Evolutionary conservation across 2,329 filamentous ascomycete species (phyloP).

Genomic region (Sporothrix brunneoviolacea): DNA sequence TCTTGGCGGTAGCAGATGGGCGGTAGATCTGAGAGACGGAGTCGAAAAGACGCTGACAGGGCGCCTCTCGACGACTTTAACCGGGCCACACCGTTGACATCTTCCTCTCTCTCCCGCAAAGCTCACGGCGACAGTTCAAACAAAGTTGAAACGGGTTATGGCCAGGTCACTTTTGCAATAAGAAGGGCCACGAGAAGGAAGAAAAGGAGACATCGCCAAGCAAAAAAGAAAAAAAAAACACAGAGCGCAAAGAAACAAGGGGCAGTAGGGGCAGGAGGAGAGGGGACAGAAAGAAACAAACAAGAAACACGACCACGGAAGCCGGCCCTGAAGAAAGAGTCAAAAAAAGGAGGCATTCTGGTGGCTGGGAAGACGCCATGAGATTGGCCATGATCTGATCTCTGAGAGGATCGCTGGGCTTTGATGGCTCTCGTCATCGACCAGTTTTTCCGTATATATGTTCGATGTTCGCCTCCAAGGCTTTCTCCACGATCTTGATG

Average conservation of each 20-base stretch:
- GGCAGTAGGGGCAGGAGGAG: neutral
- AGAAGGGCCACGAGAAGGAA: neutral
- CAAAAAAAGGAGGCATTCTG: too few relatives aligned
- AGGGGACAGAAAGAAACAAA: neutral
- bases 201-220: too few relatives aligned
- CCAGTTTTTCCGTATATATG: slow-evolving; percentile 9
- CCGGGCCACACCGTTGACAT: neutral
- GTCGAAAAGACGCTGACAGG: neutral
- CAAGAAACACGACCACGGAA: neutral
- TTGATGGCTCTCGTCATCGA: neutral
- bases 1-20: neutral
- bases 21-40: neutral
- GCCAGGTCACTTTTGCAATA: neutral
- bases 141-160: slow-evolving; percentile 2
- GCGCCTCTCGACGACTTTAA: neutral
- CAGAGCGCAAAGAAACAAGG: neutral
- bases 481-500: neutral
- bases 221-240: neutral
- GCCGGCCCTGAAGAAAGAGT: too few relatives aligned
- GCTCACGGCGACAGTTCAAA: slow-evolving; percentile 5
- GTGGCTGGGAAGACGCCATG: neutral
- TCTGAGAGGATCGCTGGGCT: neutral
- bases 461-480: neutral
- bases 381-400: neutral
- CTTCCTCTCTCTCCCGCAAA: neutral